These are phyloP conservation scores for Russula dissimulans DNA, from an alignment of 768 basidiomycete species.

Conservation along the genomic window DNA sequence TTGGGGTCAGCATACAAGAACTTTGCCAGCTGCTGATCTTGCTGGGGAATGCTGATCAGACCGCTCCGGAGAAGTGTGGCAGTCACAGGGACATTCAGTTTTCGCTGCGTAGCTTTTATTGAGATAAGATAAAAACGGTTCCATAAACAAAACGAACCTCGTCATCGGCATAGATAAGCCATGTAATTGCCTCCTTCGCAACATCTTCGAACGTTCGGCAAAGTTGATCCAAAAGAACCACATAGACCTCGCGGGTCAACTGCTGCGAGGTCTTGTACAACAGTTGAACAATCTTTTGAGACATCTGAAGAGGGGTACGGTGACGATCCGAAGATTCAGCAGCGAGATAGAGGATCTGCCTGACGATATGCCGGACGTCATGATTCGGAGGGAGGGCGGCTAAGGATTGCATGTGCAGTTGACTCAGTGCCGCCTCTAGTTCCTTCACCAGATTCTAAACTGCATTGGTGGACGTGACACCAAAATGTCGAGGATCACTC, in stretches of 20 bases:
- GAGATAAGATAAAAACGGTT: background rate
- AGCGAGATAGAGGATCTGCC: conserved; percentile 77
- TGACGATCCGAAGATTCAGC: conserved; percentile 69
- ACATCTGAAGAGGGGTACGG: conserved; percentile 83
- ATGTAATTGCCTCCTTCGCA: conserved; percentile 91
- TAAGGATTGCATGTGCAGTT: conserved; percentile 64
- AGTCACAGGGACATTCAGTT: conserved; percentile 92
- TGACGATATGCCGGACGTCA: conserved; percentile 76
- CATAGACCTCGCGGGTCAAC: conserved; percentile 89
- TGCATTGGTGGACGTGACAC: background rate
- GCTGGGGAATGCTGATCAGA: conserved; percentile 63
- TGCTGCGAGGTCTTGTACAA: conserved; percentile 83
- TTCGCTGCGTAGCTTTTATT: conserved; percentile 49
- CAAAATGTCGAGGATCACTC: conserved; percentile 24
- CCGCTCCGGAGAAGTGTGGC: conserved; percentile 79
- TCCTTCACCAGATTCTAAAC: conserved; percentile 43
- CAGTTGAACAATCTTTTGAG: conserved; percentile 93
- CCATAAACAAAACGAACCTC: conserved; percentile 47
- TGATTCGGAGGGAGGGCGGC: conserved; percentile 70
- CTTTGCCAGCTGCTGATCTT: conserved; percentile 89
- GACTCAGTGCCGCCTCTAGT: conserved; percentile 69
- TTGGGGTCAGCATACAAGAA: conserved; percentile 71
- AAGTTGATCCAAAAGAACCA: conserved; percentile 77
- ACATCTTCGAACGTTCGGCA: conserved; percentile 88
- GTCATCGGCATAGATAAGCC: conserved; percentile 95